Evolutionary conservation across 345 rosid species (phyloP), one percentile per base, ranked within the genome.

Genomic region (Bruguiera parviflora): DNA sequence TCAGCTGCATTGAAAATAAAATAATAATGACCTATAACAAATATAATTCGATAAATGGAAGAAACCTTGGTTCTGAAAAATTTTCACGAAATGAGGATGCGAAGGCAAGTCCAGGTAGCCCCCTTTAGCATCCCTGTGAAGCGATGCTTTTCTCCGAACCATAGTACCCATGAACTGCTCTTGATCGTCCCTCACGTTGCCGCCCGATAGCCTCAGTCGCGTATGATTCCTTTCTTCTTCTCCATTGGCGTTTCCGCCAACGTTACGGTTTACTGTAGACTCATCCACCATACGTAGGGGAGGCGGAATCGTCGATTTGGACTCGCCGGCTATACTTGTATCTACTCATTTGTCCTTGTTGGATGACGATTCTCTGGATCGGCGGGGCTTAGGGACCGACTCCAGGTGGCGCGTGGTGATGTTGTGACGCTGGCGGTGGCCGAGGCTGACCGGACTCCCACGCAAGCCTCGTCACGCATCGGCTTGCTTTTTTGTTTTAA

Each of bases 81-180:
- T 84, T 76, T 81, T 83, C 92, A 87, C 82, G 72, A 88, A 68
- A 35, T 73, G 78, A 33, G 97, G 93, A 46, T 79, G 81, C 51
- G 96, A 77, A 39, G 84, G 82, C 19, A 95, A 89, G 77, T 84
- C 92, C n/a, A 92, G 80, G 72, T 95, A 88, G 53, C 92, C 99
- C 56, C 99, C 99, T 65, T 78, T 84, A 69, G 71, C 83, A 53
- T 92, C 97, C 55, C 96, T 80, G 63, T 79, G 86, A 52, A 86
- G 88, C 68, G 96, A 95, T 2, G 96, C 97, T 77, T 84, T 88
- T 70, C 99, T 70, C 65, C 96, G 80, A 47, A 88, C 89, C 80
- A 90, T 88, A 68, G 74, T 75, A 61, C 99, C 96, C 80, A 84
- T 87, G 78, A 95, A 92, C 20, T 93, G 97, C 82, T 86, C 96